Evolutionary conservation across 179 eudicot species (phyloP).

Genomic region (Corrigiola litoralis): DNA sequence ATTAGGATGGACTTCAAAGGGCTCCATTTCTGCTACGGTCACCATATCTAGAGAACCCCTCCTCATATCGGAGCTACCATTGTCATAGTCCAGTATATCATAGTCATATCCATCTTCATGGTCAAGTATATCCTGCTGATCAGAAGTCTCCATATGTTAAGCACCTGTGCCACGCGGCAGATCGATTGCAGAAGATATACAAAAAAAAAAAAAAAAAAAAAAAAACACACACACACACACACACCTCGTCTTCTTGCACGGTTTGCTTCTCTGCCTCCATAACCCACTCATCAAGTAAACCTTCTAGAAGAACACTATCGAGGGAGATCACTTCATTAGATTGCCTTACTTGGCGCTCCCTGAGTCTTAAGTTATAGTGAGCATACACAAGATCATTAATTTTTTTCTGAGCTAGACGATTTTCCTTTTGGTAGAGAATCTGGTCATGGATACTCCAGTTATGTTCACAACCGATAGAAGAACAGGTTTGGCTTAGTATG

Average conservation of each 20-base stretch:
- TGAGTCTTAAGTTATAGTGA: conserved; percentile 86
- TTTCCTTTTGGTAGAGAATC: conserved; percentile 49
- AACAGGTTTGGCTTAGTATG: conserved; percentile 86
- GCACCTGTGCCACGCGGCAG: too few species aligned
- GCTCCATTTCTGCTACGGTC: conserved; percentile 55
- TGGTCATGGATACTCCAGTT: conserved; percentile 82
- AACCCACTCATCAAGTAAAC: conserved; percentile 71
- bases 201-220: not conserved
- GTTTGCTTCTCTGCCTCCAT: conserved; percentile 56
- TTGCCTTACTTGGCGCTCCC: conserved; percentile 71
- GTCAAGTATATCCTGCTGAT: conserved; percentile 51
- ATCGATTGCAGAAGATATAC: too few species aligned
- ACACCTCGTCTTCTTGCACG: conserved; percentile 75
- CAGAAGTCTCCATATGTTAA: conserved; percentile 9
- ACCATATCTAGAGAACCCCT: conserved; percentile 53
- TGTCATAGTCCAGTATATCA: conserved; percentile 58
- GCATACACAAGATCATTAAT: conserved; percentile 58
- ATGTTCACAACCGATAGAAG: conserved; percentile 86
- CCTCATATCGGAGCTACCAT: conserved; percentile 35
- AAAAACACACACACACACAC: not conserved
- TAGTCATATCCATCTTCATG: conserved; percentile 64
- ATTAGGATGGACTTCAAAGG: conserved; percentile 52
- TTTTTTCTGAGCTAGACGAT: conserved; percentile 60
- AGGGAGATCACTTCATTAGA: conserved; percentile 44
- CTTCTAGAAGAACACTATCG: conserved; percentile 68